Evolutionary conservation across 2,329 filamentous ascomycete genomes (phyloP).

Genomic region (Fusarium musae): DNA sequence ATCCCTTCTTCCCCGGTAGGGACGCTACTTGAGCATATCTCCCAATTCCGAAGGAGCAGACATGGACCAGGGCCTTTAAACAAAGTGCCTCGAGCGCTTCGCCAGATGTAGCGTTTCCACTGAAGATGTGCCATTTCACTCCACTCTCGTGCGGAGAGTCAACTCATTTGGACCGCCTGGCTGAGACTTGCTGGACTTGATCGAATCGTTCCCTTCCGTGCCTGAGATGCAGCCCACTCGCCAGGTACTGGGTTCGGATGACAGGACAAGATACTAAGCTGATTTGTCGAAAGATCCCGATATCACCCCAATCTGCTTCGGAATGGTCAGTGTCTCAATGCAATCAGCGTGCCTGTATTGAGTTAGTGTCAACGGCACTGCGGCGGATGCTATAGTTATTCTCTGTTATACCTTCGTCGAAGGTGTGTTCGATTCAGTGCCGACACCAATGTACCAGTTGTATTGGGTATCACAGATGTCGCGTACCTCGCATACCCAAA

Average conservation of each 20-base stretch:
- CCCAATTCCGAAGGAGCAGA: neutral
- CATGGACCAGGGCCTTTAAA: slow-evolving; percentile 34
- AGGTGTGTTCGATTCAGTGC: neutral
- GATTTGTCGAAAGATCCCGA: neutral
- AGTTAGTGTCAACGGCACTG: neutral
- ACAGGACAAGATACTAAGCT: neutral
- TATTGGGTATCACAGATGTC: neutral
- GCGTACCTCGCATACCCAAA: slow-evolving; percentile 15
- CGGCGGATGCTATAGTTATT: neutral
- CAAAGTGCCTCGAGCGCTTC: slow-evolving; percentile 28
- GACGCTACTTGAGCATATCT: slow-evolving; percentile 1
- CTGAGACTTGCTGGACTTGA: neutral
- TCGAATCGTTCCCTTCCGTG: slow-evolving; percentile 15
- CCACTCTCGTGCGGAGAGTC: slow-evolving; percentile 36
- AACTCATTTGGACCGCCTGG: slow-evolving; percentile 1
- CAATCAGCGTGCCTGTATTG: neutral
- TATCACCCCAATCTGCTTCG: neutral
- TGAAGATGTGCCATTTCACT: slow-evolving; percentile 17
- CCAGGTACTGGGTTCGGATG: slow-evolving; percentile 10
- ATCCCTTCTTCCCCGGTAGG: slow-evolving; percentile 36
- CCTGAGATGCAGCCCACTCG: slow-evolving; percentile 20
- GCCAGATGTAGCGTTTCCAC: slow-evolving; percentile 33
- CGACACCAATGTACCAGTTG: slow-evolving; percentile 5
- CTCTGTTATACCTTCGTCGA: neutral
- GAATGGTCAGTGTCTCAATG: neutral